Evolutionary conservation across 106 monocot species (phyloP).

Genomic region (Narthecium ossifragum): DNA sequence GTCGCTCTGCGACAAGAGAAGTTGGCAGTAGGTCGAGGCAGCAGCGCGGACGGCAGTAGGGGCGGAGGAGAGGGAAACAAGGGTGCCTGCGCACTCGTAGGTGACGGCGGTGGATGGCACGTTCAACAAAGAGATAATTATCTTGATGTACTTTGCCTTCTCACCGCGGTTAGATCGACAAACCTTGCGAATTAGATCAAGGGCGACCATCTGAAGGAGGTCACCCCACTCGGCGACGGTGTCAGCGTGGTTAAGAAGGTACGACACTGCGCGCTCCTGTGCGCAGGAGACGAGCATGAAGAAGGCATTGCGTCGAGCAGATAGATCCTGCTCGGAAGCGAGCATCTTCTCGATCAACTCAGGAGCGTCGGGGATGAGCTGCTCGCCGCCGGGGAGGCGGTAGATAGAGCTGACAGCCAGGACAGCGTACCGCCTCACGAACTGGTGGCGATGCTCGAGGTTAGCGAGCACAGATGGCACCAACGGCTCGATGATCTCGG

Average conservation of each 20-base stretch:
- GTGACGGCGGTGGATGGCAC: constrained; percentile 61
- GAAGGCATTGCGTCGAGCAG: constrained; percentile 77
- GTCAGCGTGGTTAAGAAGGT: constrained; percentile 58
- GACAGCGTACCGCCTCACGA: constrained; percentile 43
- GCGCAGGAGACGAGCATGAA: constrained; percentile 81
- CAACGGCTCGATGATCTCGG: constrained; percentile 72
- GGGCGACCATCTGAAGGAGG: constrained; percentile 84
- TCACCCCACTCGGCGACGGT: constrained; percentile 72
- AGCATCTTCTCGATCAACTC: constrained; percentile 68
- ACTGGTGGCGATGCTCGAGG: constrained; percentile 62
- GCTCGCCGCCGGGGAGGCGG: constrained; percentile 57
- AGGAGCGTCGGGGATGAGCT: constrained; percentile 59
- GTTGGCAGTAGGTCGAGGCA: constrained; percentile 85
- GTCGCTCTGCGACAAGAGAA: constrained; percentile 78
- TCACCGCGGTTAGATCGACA: constrained; percentile 63
- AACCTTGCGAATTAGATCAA: constrained; percentile 86
- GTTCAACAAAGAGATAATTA: constrained; percentile 59
- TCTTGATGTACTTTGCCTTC: constrained; percentile 79
- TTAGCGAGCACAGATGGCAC: constrained; percentile 52
- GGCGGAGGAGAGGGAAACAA: constrained; percentile 89
- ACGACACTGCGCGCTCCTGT: constrained; percentile 73
- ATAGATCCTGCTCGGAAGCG: constrained; percentile 58
- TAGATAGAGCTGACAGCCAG: constrained; percentile 51
- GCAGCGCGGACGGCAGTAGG: constrained; percentile 85
- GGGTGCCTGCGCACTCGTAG: constrained; percentile 71